Conservation (phyloP, 78 protist genomes). For the Isochrysis galbana region DNA sequence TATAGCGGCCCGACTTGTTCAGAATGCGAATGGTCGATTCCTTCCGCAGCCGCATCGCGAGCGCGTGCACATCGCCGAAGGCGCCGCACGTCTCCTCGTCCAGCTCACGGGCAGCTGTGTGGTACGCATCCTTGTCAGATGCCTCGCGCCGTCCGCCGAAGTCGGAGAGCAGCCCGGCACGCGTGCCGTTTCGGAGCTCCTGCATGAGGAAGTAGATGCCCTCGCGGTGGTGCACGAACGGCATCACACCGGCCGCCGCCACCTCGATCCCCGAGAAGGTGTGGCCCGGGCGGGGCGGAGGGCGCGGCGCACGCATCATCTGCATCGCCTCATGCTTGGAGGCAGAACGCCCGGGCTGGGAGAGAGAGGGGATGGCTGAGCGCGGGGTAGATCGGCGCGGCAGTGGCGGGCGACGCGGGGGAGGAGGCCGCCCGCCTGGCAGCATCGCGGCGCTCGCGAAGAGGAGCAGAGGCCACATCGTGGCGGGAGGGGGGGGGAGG, state of each 20-base stretch:
- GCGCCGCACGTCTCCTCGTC: background rate
- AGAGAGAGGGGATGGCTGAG: too few relatives aligned
- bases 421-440: too few relatives aligned
- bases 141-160: background rate
- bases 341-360: too few relatives aligned
- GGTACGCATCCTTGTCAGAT: background rate
- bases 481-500: too few relatives aligned
- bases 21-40: background rate
- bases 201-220: background rate
- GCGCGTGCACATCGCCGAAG: background rate
- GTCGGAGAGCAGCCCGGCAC: background rate
- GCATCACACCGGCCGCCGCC: background rate
- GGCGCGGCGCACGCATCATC: too few relatives aligned
- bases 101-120: background rate
- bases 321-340: too few relatives aligned
- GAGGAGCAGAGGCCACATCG: too few relatives aligned
- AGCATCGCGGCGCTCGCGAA: too few relatives aligned
- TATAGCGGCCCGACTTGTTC: background rate
- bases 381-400: too few relatives aligned
- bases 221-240: background rate
- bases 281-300: background rate
- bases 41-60: background rate
- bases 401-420: too few relatives aligned
- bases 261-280: background rate
- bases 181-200: background rate